Evolutionary conservation across 2,329 filamentous ascomycete species (phyloP).

Genomic region (Ceratocystis destructans): DNA sequence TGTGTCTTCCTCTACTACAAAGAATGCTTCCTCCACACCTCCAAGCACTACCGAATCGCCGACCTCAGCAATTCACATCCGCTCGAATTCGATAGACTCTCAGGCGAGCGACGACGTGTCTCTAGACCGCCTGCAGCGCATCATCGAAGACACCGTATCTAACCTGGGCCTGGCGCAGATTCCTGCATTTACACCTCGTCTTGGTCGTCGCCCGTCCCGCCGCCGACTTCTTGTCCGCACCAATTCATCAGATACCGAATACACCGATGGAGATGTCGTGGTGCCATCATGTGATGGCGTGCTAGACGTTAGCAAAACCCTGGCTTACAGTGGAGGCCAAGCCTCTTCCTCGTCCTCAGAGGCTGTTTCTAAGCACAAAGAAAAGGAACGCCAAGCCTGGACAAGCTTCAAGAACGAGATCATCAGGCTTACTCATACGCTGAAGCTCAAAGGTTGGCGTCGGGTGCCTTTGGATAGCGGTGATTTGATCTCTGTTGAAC

Average conservation of each 20-base stretch:
- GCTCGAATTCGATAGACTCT: slow-evolving; percentile 46
- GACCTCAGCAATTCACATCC: slow-evolving; percentile 21
- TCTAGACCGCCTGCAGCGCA: slow-evolving; percentile 67
- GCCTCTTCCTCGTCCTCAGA: slow-evolving; percentile 27
- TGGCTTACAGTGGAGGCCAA: slow-evolving; percentile 54
- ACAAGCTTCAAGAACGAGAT: slow-evolving; percentile 83
- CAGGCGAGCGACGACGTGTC: slow-evolving; percentile 54
- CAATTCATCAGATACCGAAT: slow-evolving; percentile 73
- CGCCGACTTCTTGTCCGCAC: slow-evolving; percentile 28
- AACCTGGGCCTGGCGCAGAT: slow-evolving; percentile 36
- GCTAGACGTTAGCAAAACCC: slow-evolving; percentile 80
- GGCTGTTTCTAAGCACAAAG: slow-evolving; percentile 27
- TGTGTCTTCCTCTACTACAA: slow-evolving; percentile 17
- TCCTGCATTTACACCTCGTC: slow-evolving; percentile 32
- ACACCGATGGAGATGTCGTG: slow-evolving; percentile 62
- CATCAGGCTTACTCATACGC: slow-evolving; percentile 72
- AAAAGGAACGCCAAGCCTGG: slow-evolving; percentile 68
- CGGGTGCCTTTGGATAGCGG: slow-evolving; percentile 61
- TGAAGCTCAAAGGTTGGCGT: slow-evolving; percentile 84
- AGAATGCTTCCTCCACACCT: background rate
- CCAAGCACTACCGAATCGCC: background rate
- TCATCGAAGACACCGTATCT: slow-evolving; percentile 54
- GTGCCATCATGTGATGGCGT: slow-evolving; percentile 74
- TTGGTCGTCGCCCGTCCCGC: slow-evolving; percentile 32
- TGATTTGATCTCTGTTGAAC: slow-evolving; percentile 53